Evolutionary conservation across 768 basidiomycete species (phyloP).

Genomic region (Suillus hirtellus): DNA sequence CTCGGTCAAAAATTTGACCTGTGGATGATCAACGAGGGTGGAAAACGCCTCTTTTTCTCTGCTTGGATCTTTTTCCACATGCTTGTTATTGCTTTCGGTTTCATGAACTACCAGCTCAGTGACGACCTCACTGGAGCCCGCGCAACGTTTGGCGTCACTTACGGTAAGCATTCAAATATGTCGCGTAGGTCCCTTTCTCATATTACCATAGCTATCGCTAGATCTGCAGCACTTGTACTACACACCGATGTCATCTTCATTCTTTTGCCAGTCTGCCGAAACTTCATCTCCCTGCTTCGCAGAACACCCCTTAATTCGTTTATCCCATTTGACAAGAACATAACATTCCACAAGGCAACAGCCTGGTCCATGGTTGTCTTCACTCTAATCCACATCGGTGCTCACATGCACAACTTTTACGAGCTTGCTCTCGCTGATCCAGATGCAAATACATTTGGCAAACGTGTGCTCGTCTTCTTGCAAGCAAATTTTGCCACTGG

Average conservation of each 20-base stretch:
- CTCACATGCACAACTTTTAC: slow-evolving; percentile 87
- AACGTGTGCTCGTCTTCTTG: slow-evolving; percentile 71
- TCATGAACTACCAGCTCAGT: slow-evolving; percentile 74
- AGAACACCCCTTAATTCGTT: slow-evolving; percentile 81
- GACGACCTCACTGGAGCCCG: slow-evolving; percentile 76
- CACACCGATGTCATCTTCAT: slow-evolving; percentile 94
- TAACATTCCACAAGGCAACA: slow-evolving; percentile 87
- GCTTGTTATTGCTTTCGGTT: slow-evolving; percentile 75
- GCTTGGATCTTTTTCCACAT: slow-evolving; percentile 81
- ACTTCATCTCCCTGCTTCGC: slow-evolving; percentile 88
- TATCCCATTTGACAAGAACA: slow-evolving; percentile 93
- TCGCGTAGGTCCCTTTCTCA: not conserved
- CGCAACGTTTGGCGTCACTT: slow-evolving; percentile 71
- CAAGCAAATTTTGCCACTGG: slow-evolving; percentile 79
- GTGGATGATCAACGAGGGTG: slow-evolving; percentile 98
- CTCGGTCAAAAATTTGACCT: slow-evolving; percentile 50
- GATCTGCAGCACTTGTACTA: slow-evolving; percentile 84
- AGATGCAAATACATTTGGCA: slow-evolving; percentile 50
- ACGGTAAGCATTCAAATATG: slow-evolving; percentile 48
- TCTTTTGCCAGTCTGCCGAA: slow-evolving; percentile 92
- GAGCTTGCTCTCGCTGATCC: slow-evolving; percentile 60
- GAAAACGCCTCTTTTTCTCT: slow-evolving; percentile 73
- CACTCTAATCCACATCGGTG: slow-evolving; percentile 71
- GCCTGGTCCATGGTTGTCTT: slow-evolving; percentile 88
- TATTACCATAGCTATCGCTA: slow-evolving; percentile 66